phyloP scores from a whole-genome alignment of 305 asterid species.

The Solanum hybrid region DNA sequence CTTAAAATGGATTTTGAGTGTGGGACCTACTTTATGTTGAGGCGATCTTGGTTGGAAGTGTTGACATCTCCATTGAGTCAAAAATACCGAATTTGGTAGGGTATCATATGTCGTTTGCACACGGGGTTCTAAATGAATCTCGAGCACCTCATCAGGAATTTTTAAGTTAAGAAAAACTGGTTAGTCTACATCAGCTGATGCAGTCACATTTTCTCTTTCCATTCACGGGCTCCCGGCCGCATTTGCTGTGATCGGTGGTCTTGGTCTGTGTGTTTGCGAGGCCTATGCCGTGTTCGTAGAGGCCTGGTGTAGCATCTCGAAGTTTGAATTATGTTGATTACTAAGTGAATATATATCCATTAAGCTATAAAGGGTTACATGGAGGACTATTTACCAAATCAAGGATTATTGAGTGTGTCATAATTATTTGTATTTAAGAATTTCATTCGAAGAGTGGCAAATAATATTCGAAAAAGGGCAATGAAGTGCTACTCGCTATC shows the following conservation, averaged over 20 bases:
- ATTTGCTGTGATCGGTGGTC: not conserved
- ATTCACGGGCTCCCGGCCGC: not conserved
- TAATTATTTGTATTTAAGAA: not conserved
- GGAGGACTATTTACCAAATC: not conserved
- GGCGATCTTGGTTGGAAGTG: not conserved
- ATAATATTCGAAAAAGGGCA: not conserved
- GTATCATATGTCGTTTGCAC: not conserved
- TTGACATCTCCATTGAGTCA: not conserved
- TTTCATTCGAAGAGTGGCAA: not conserved
- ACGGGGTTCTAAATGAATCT: not conserved
- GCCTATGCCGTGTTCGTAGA: not conserved
- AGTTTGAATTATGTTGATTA: no score
- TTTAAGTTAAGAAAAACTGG: not conserved
- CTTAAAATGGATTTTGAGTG: not conserved
- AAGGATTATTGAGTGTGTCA: not conserved
- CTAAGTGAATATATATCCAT: not conserved
- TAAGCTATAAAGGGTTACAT: not conserved
- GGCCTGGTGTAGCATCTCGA: not conserved
- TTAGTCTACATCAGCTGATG: no score
- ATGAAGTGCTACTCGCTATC: not conserved
- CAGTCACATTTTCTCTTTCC: not conserved
- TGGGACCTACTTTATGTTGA: not conserved
- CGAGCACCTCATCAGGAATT: not conserved
- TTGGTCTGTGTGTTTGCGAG: not conserved
- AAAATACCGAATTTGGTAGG: not conserved